Evolutionary conservation across 305 asterid genomes (phyloP), one percentile per base, ranked within the genome.

Genomic region (Plantago lanceolata): DNA sequence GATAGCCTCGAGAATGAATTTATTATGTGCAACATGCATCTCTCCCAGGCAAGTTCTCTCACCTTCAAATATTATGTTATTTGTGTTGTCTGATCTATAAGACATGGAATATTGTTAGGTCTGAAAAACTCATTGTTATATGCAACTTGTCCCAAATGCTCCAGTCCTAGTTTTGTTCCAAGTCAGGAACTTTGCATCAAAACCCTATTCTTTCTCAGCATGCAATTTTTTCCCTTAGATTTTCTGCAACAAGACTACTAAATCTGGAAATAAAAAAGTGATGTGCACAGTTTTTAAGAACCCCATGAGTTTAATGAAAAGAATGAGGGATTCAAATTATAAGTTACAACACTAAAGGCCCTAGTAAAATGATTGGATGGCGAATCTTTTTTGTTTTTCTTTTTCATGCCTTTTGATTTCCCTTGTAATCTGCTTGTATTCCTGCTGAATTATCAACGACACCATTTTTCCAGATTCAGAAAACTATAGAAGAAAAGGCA

Each of bases 1-100:
- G 99, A 90, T 67, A 79, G 52, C 76, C 93, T 90, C 7, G 99
- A 94, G 82, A 94, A 94, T 70, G 99, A 94, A 73, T 85, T 90
- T 68, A 82, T 94, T 70, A 72, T 86, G 79, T 73, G 53, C 75
- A 90, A 82, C 79, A 85, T 86, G 89, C 90, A 83, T 76, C 90
- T 90, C 65, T 76, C 65, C 65, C 68, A 74, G 94, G 99, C 77
- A 78, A 65, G 78, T 65, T 51, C 59, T 72, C 71, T 61, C 18
- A 19, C 17, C 57, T 65, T 40, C 49, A 48, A 31, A 57, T n/a
- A 57, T 49, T 68, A 18, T 62, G 66, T 60, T 48, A 24, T 74
- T 68, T 24, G 45, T 64, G 37, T 24, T 44, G 2, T 56, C 57
- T 51, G 20, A 54, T 21, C 6, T 18, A 50, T 49, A 19, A 53